These are phyloP conservation scores for Didymella keratinophila DNA, from an alignment of 2,329 filamentous ascomycete genomes.

Conservation along the genomic window DNA sequence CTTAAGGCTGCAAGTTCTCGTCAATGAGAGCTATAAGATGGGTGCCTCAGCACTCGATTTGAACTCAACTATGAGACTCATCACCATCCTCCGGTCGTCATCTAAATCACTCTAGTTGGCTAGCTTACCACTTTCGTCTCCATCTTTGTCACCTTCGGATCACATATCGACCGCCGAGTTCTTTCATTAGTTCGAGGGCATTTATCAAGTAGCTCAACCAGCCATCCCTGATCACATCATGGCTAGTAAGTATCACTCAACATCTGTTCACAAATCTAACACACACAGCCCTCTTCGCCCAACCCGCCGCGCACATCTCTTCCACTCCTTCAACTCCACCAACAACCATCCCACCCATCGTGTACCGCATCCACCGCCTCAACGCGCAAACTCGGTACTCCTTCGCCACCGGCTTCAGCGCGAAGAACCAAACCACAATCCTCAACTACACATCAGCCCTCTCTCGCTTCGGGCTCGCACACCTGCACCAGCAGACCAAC, in stretches of 20 bases:
- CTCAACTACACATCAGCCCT: slow-evolving; percentile 34
- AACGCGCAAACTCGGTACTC: slow-evolving; percentile 42
- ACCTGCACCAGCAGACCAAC: slow-evolving; percentile 46
- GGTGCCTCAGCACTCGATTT: neutral
- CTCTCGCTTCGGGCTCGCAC: slow-evolving; percentile 41
- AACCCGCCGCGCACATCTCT: slow-evolving; percentile 9
- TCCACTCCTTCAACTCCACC: slow-evolving; percentile 24
- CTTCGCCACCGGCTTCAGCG: slow-evolving; percentile 41
- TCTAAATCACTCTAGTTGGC: neutral
- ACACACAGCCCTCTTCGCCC: slow-evolving; percentile 22
- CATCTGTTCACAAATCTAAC: neutral
- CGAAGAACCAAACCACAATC: slow-evolving; percentile 49
- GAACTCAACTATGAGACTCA: neutral
- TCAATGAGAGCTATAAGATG: neutral
- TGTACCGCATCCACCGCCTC: slow-evolving; percentile 45
- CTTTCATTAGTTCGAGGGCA: neutral
- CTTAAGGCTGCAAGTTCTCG: neutral
- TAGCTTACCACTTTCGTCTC: neutral
- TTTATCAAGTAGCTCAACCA: neutral
- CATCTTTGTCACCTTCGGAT: neutral
- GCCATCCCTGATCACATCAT: slow-evolving; percentile 11
- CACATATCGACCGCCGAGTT: neutral
- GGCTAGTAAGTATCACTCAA: slow-evolving; percentile 21
- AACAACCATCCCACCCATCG: slow-evolving; percentile 33
- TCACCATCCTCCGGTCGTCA: neutral